phyloP scores from a whole-genome alignment of 2,329 filamentous ascomycete genomes.

The Fusarium penzigii region DNA sequence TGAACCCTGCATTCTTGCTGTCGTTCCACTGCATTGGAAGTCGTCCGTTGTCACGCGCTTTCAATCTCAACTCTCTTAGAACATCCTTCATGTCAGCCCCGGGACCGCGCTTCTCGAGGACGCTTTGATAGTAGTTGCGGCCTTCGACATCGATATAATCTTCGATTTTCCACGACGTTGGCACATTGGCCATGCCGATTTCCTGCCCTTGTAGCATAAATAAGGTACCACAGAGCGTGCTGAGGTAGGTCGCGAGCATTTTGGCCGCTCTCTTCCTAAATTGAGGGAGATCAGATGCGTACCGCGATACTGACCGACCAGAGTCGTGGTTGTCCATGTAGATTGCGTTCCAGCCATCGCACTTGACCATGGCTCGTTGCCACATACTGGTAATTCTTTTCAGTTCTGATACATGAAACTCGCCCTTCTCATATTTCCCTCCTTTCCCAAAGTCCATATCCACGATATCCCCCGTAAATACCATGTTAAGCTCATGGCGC shows the following conservation, averaged over 20 bases:
- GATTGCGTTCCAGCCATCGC: slow-evolving; percentile 49
- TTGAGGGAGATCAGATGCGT: slow-evolving; percentile 40
- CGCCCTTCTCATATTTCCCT: slow-evolving; percentile 43
- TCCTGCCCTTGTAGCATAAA: slow-evolving; percentile 55
- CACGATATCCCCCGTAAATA: slow-evolving; percentile 30
- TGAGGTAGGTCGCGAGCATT: slow-evolving; percentile 46
- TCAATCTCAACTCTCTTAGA: slow-evolving; percentile 42
- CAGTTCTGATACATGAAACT: slow-evolving; percentile 38
- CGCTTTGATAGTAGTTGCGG: slow-evolving; percentile 39
- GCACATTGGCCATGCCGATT: slow-evolving; percentile 51
- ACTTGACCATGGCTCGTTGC: slow-evolving; percentile 38
- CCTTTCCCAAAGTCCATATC: slow-evolving; percentile 34
- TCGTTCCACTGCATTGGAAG: slow-evolving; percentile 51
- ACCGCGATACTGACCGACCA: slow-evolving; percentile 52
- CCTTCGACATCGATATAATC: slow-evolving; percentile 47
- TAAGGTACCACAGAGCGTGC: slow-evolving; percentile 44
- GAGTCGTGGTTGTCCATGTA: slow-evolving; percentile 60
- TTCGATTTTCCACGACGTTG: slow-evolving; percentile 42
- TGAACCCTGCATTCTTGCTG: slow-evolving; percentile 47
- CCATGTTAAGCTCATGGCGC: slow-evolving; percentile 36
- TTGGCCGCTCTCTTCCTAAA: slow-evolving; percentile 44
- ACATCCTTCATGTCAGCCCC: slow-evolving; percentile 35
- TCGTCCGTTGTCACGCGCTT: slow-evolving; percentile 30
- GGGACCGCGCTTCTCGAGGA: slow-evolving; percentile 14
- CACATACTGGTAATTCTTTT: slow-evolving; percentile 38